phyloP scores from a whole-genome alignment of 179 eudicot species.

The Kewa caespitosa region DNA sequence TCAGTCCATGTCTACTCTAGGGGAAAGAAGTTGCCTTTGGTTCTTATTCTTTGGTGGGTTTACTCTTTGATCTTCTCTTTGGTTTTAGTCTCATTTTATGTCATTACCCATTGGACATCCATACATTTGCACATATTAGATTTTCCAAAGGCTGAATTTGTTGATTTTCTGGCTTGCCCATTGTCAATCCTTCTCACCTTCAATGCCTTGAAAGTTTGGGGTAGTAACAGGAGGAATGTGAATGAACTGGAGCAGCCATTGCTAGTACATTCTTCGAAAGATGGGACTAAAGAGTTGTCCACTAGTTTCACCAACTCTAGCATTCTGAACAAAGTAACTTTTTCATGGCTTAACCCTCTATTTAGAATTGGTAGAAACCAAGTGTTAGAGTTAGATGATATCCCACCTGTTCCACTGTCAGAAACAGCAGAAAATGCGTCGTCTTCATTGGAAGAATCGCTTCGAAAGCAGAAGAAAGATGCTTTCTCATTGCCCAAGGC shows the following conservation, averaged over 20 bases:
- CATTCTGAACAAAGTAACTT: constrained; percentile 62
- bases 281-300: constrained; percentile 20
- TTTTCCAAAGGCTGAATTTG: constrained; percentile 40
- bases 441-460: constrained; percentile 63
- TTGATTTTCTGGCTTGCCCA: constrained; percentile 58
- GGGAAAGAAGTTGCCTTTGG: constrained; percentile 49
- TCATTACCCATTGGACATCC: constrained; percentile 34
- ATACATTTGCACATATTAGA: constrained; percentile 29
- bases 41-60: constrained; percentile 71
- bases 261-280: constrained; percentile 29
- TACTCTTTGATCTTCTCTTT: constrained; percentile 37
- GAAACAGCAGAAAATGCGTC: constrained; percentile 71
- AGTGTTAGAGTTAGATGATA: constrained; percentile 51
- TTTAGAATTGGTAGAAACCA: constrained; percentile 57
- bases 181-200: constrained; percentile 56
- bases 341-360: constrained; percentile 80
- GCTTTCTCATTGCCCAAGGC: constrained; percentile 53
- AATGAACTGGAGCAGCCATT: constrained; percentile 51
- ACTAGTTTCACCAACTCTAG: constrained; percentile 49
- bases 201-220: constrained; percentile 32
- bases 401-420: constrained; percentile 62
- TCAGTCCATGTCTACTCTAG: constrained; percentile 38
- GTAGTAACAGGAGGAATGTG: constrained; percentile 11
- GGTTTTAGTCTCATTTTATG: constrained; percentile 29
- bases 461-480: constrained; percentile 48